Base-by-base conservation (phyloP, 208 protist genomes). In the Wallacemonas sp. region DNA sequence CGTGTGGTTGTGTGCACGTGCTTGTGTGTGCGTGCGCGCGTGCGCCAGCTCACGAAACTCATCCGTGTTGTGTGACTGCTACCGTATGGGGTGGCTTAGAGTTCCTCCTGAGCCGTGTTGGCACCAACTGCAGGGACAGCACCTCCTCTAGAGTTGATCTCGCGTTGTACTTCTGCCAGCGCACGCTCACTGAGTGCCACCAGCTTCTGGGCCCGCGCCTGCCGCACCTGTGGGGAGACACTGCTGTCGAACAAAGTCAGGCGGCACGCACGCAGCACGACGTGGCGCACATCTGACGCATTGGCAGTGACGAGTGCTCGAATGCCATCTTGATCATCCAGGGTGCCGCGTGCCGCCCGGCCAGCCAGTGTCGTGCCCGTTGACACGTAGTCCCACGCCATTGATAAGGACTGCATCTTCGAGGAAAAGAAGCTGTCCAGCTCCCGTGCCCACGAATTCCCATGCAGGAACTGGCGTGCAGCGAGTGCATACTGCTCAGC, bases 371-470 rank as follows among this genome's bases (percentile, higher is more conserved):
- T 47, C 31, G 58, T 33, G 2, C 24, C 27, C 19, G 55, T 38
- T 21, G n/a, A 42, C 17, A 56, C 46, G 34, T 56, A 19, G 34
- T 49, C 36, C 2, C 27, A 42, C 2, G 51, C 22, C 30, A 51
- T 61, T 4, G 67, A 68, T n/a, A 74, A 38, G 22, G 60, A 64
- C 46, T 68, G 59, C 17, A 42, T 45, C 49, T 68, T 75, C 17
- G 68, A 79, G 6, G 80, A 71, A 26, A 49, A 66, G 59, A 84
- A 83, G 51, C 71, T 75, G 47, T 87, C 81, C 63, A 90, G 30
- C 55, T 87, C 74, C 0, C 75, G 70, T 33, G 67, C 30, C 63
- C 71, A 72, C 9, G 9, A 26, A 54, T 53, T 78, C 12, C 42
- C 58, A 31, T 65, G 46, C 24, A 84, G 66, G 27, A 77, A 60